Evolutionary conservation across 148 eudicot species (phyloP), one percentile per base, ranked within the genome.

Genomic region (Heliosperma pusillum): DNA sequence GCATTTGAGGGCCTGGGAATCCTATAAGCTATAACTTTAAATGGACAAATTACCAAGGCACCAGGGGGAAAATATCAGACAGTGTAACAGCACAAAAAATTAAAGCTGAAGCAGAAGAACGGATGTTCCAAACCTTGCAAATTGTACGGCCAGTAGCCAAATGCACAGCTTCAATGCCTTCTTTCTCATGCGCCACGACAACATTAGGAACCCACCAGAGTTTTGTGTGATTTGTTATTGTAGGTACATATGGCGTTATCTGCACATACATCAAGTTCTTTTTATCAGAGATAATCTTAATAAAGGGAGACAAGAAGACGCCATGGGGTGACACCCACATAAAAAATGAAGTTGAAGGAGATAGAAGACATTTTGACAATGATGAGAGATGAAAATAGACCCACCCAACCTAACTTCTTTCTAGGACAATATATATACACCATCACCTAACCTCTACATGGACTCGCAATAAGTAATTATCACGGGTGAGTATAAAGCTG

Each of bases 201-300:
- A 96, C 99, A 82, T 96, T 96, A 71, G 99, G 97, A 66, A 96
- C 91, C 99, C 99, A 96, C 99, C 99, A 96, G 57, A 96, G 85
- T 83, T 90, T 88, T 15, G 99, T 96, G 76, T 92, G 78, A 63
- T 96, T 96, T 80, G 97, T 90, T 80, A 96, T 92, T 42, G 99
- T 96, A 29, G 99, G 99, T 78, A 96, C 77, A 44, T 96, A 96
- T 71, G 78, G 82, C 66, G 73, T 53, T 75, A 84, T 70, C 99
- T 96, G 92, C 84, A 82, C 66, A 78, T 76, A 66, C 60, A 63
- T 26, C 5, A 73, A 82, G 50, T 50, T 50, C 13, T 12, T 50
- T 12, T 50, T 2, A 11, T 10, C 12, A 50, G 55, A 50, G 55
- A 16, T 50, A 50, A 50, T 50, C 55, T 50, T 50, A 16, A 50